Percentiles rank a stretch among this genome's conserved stretches.
phyloP scores from a whole-genome alignment of 2,329 filamentous ascomycete species.

The Fusarium torreyae region DNA sequence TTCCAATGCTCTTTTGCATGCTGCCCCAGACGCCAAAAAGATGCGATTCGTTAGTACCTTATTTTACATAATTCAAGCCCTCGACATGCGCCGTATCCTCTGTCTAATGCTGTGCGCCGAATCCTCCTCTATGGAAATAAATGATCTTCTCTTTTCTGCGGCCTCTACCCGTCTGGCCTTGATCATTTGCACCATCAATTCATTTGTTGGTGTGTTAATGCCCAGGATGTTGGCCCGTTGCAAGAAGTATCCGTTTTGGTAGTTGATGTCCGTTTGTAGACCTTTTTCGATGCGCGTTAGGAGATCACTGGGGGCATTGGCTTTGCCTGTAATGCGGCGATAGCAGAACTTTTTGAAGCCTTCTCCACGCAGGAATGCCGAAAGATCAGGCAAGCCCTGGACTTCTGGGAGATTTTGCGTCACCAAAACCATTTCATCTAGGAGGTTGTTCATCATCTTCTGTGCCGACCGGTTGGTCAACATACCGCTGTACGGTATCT shows the following conservation, averaged over 20 bases:
- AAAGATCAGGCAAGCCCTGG: conserved; percentile 70
- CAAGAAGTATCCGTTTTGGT: conserved; percentile 90
- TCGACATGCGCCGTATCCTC: neutral
- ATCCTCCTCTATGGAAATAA: conserved; percentile 56
- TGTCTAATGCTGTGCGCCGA: conserved; percentile 48
- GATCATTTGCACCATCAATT: conserved; percentile 79
- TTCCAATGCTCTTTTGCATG: neutral
- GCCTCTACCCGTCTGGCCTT: conserved; percentile 72
- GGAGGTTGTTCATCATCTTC: conserved; percentile 77
- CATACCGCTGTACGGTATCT: conserved; percentile 81
- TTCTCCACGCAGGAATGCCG: conserved; percentile 69
- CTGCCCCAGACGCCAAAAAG: conserved; percentile 21
- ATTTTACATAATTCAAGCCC: conserved; percentile 5
- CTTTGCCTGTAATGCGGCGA: conserved; percentile 57
- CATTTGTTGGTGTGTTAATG: conserved; percentile 80
- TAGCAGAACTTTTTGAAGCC: conserved; percentile 73
- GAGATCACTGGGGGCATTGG: conserved; percentile 74
- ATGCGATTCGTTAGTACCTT: conserved; percentile 17
- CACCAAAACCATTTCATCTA: conserved; percentile 82
- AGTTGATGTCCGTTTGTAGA: conserved; percentile 81
- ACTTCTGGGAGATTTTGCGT: conserved; percentile 83
- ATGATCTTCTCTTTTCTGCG: conserved; percentile 51
- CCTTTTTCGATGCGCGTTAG: conserved; percentile 75
- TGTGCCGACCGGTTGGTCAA: conserved; percentile 76
- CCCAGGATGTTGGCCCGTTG: conserved; percentile 79